Percentiles rank a stretch among this genome's conserved stretches.
Evolutionary conservation across 306 rosid species (phyloP).

Genomic region (Senna tora): DNA sequence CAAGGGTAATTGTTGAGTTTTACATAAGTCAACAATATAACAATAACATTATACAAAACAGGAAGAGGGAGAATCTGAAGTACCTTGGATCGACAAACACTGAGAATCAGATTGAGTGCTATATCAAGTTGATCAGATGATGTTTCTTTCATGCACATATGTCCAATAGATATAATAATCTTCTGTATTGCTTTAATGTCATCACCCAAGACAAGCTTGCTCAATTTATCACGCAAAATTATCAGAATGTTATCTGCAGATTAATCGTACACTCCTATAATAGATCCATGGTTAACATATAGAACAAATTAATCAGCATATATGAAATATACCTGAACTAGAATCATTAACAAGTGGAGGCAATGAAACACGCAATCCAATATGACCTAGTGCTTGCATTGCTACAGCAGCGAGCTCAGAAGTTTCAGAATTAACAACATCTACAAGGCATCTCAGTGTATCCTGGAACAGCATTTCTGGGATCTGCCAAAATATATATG

Average conservation of each 20-base stretch:
- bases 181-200: slow-evolving; percentile 83
- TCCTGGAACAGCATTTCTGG: slow-evolving; percentile 60
- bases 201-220: slow-evolving; percentile 71
- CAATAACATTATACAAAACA: slow-evolving; percentile 18
- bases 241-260: slow-evolving; percentile 81
- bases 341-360: slow-evolving; percentile 66
- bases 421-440: slow-evolving; percentile 76
- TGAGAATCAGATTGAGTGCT: slow-evolving; percentile 72
- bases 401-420: slow-evolving; percentile 81
- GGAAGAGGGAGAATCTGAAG: slow-evolving; percentile 10
- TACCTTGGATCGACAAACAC: slow-evolving; percentile 88
- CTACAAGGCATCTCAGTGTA: slow-evolving; percentile 74
- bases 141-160: slow-evolving; percentile 79
- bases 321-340: slow-evolving; percentile 56
- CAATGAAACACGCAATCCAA: slow-evolving; percentile 76
- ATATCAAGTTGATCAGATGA: slow-evolving; percentile 68
- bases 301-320: slow-evolving; percentile 28
- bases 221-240: slow-evolving; percentile 65
- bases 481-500: slow-evolving; percentile 51
- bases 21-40: slow-evolving; percentile 7
- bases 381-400: slow-evolving; percentile 93
- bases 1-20: too few species aligned
- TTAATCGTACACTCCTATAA: slow-evolving; percentile 38
- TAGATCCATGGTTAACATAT: slow-evolving; percentile 34
- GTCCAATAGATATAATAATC: slow-evolving; percentile 82